These are phyloP conservation scores for Tillandsia fasciculata DNA, from an alignment of 176 grass and related monocot species.

Conservation along the genomic window DNA sequence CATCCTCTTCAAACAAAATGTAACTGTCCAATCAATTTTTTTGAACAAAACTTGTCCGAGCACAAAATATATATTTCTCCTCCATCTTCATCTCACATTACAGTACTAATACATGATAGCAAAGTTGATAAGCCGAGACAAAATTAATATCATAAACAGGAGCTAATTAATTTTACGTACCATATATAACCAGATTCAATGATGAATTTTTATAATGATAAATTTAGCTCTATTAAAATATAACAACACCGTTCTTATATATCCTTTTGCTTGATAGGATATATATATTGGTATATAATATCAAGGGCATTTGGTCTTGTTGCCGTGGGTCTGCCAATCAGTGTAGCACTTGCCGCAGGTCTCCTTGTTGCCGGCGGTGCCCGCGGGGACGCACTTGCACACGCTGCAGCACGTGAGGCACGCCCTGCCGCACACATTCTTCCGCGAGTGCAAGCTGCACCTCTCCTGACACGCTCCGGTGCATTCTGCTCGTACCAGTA, in stretches of 20 bases:
- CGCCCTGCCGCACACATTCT: slow-evolving; percentile 63
- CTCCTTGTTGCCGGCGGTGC: slow-evolving; percentile 68
- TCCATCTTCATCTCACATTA: too few relatives aligned
- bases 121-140: too few relatives aligned
- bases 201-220: background rate
- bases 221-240: background rate
- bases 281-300: background rate
- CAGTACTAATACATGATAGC: too few relatives aligned
- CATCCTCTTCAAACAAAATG: too few relatives aligned
- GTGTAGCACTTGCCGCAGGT: slow-evolving; percentile 92
- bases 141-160: too few relatives aligned
- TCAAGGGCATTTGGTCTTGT: slow-evolving; percentile 90
- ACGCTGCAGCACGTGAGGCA: slow-evolving; percentile 75
- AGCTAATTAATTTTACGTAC: too few relatives aligned
- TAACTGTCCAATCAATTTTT: too few relatives aligned
- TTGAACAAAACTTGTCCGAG: too few relatives aligned
- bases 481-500: slow-evolving; percentile 17
- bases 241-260: background rate
- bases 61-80: too few relatives aligned
- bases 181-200: too few relatives aligned
- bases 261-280: background rate
- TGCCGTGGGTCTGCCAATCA: slow-evolving; percentile 80
- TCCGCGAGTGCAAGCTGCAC: slow-evolving; percentile 54
- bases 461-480: slow-evolving; percentile 49
- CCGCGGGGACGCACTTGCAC: slow-evolving; percentile 85